Base-by-base conservation (phyloP, 1,284 basidiomycete genomes). In the Microbotryum scabiosae region DNA sequence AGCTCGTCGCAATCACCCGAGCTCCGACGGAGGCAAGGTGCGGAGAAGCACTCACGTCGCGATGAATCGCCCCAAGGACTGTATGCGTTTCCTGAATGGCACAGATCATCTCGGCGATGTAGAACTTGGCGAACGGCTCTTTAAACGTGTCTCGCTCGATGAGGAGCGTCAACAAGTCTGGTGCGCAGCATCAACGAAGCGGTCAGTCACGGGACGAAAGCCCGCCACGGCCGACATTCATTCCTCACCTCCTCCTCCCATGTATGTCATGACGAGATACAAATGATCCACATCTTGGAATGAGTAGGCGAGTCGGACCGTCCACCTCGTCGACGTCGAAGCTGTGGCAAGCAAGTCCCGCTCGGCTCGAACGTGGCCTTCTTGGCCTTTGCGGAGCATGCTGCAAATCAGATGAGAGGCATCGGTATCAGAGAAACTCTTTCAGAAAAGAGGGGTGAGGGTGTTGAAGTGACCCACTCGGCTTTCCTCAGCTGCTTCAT, bases 401-500 rank as follows among this genome's bases (percentile, higher is more conserved):
- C 56, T 57, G 25, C 12, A 18, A 12, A 41, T 16, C 9, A 41
- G 20, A 50, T 8, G 32, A 47, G 25, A 32, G 4, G 28, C 23
- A 41, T 3, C 20, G 8, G n/a, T n/a, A n/a, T n/a, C n/a, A n/a
- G n/a, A n/a, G n/a, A n/a, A n/a, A n/a, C n/a, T n/a, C n/a, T n/a
- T n/a, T 18, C 28, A 9, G 46, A 12, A 21, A 1, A 55, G 20
- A 16, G 46, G 8, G 6, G 9, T 32, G 25, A 16, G 26, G 12
- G 26, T 21, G 23, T 10, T 32, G 30, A 5, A 32, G 30, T 5
- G 10, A 32, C 49, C 25, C n/a, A 57, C 56, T 97, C 93, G 61
- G 85, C 85, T 78, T 97, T 98, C 58, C 92, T 84, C 71, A 96
- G 80, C 88, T 92, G 88, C 77, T 97, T 98, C 90, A 98, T 97